These are phyloP conservation scores for Ganoderma sp. DNA, from an alignment of 1,284 basidiomycete genomes.

Conservation along the genomic window DNA sequence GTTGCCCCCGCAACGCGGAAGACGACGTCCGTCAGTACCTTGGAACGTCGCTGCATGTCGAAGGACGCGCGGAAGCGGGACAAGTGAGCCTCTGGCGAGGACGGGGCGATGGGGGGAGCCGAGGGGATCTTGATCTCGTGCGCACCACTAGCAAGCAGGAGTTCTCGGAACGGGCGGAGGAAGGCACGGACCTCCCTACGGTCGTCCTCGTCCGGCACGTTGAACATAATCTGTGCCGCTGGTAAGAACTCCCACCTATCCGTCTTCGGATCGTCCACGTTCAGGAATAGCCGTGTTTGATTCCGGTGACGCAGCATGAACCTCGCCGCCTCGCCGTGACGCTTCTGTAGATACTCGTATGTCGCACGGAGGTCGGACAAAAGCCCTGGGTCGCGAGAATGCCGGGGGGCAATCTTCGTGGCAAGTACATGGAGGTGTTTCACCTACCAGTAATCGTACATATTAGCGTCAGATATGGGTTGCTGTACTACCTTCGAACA, in stretches of 20 bases:
- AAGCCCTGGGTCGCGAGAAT: slow-evolving; percentile 35
- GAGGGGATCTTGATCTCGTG: slow-evolving; percentile 33
- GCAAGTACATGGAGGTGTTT: slow-evolving; percentile 45
- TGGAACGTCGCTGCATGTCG: slow-evolving; percentile 38
- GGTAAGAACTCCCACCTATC: slow-evolving; percentile 42
- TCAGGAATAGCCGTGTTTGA: slow-evolving; percentile 44
- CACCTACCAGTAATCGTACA: slow-evolving; percentile 37
- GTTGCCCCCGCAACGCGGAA: slow-evolving; percentile 27
- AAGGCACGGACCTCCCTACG: slow-evolving; percentile 40
- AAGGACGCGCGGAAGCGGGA: slow-evolving; percentile 34
- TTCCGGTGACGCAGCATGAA: slow-evolving; percentile 10
- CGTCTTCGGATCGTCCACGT: slow-evolving; percentile 42
- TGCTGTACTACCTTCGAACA: background rate
- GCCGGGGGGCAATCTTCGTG: slow-evolving; percentile 35
- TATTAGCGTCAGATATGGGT: background rate
- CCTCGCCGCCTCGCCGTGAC: slow-evolving; percentile 29
- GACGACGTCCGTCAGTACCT: slow-evolving; percentile 41
- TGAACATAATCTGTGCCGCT: slow-evolving; percentile 44
- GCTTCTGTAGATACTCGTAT: slow-evolving; percentile 46
- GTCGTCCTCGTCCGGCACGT: slow-evolving; percentile 38
- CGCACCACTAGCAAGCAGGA: slow-evolving; percentile 44
- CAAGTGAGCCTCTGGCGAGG: slow-evolving; percentile 31
- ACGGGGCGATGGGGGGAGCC: slow-evolving; percentile 15
- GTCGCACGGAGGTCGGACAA: slow-evolving; percentile 44
- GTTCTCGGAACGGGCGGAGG: slow-evolving; percentile 40